Base-by-base conservation (phyloP, 108 stramenopile genomes). In the Stephanodiscus triporus region DNA sequence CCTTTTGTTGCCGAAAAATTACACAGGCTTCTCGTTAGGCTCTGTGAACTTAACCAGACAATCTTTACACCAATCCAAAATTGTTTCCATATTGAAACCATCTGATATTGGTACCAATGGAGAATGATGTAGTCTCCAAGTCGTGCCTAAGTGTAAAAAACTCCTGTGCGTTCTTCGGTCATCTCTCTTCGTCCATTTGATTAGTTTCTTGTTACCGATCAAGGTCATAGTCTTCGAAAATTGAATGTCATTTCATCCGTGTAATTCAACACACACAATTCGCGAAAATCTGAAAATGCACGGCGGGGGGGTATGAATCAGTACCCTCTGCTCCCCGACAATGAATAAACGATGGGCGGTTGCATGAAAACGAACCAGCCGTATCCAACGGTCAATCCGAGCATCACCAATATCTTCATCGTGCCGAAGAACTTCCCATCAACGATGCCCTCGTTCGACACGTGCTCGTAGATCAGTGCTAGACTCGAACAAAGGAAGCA, bases 341-440 rank as follows among this genome's bases (percentile, higher is more conserved):
- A 40, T 9, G 75, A 60, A 61, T 83, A 86, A 0, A 86, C 85
- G 32, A 80, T 54, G 0, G 85, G 85, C 16, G 85, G 85, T 56
- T 86, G 85, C 24, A 83, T 83, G 60, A 86, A 86, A 37, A 82
- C 83, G 37, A 86, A 86, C 85, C 85, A 86, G 13, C 79, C 85
- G 64, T 86, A 86, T 9, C 85, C 85, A 8, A 48, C 66, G 13
- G 85, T 86, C 56, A 86, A 77, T 38, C 75, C 74, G n/a, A 79
- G 77, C 85, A 86, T 83, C 0, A 62, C 68, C 32, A 81, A n/a
- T 34, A 86, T 83, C 55, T 86, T 80, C 42, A 81, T 32, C 9
- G 73, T 71, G 14, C 85, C 85, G 36, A 82, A 71, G 62, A 83
- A 75, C 55, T 84, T 86, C 19, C 85, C 85, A 49, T 79, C 79